phyloP scores from a whole-genome alignment of 164 flowering plant species.

The Protea cynaroides region DNA sequence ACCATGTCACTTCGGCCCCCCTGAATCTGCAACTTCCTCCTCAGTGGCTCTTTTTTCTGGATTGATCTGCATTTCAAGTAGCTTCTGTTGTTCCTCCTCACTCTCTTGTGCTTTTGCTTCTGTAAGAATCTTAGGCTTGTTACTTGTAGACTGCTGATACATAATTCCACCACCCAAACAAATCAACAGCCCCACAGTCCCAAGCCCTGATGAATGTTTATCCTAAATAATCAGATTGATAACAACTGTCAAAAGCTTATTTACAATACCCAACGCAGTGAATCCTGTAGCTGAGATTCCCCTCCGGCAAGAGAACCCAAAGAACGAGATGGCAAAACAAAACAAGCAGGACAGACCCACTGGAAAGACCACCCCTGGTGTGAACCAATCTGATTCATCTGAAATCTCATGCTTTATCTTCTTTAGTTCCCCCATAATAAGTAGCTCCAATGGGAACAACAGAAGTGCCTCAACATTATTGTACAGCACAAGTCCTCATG shows the following conservation, averaged over 20 bases:
- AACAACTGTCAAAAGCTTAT: constrained; percentile 80
- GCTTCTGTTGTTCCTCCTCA: constrained; percentile 60
- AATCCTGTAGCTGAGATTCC: constrained; percentile 96
- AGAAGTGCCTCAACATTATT: constrained; percentile 89
- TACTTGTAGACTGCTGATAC: constrained; percentile 87
- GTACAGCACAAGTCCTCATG: constrained; percentile 98
- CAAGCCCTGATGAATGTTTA: constrained; percentile 76
- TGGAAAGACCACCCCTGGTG: constrained; percentile 67
- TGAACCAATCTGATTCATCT: constrained; percentile 73
- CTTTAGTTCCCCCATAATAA: constrained; percentile 90
- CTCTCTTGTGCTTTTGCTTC: constrained; percentile 32
- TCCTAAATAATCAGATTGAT: constrained; percentile 90
- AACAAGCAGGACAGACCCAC: constrained; percentile 85
- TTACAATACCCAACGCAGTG: constrained; percentile 91
- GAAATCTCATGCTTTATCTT: constrained; percentile 79
- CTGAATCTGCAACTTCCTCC: too few species aligned
- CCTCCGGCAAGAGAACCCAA: constrained; percentile 92
- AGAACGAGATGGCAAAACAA: constrained; percentile 88
- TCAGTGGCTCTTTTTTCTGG: too few species aligned
- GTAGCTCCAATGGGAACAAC: constrained; percentile 78
- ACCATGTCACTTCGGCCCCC: too few species aligned
- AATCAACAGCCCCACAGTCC: constrained; percentile 87
- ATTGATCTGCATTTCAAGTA: constrained; percentile 66
- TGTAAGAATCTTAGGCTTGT: constrained; percentile 40
- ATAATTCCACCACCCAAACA: constrained; percentile 89